Conservation (phyloP, 108 stramenopile species). For the Stephanodiscus minutulus region DNA sequence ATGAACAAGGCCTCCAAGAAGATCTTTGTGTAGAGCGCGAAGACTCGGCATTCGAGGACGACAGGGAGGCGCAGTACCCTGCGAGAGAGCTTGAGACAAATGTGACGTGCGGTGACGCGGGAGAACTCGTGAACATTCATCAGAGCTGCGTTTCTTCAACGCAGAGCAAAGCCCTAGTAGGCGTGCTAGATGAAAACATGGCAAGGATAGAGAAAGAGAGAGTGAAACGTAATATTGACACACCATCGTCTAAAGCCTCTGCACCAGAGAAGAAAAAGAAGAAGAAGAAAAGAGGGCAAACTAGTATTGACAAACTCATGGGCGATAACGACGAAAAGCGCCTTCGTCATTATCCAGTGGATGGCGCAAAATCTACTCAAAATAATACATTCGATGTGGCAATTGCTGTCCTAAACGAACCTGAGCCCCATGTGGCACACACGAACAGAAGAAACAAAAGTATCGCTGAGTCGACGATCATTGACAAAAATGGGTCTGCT, state of each 20-base stretch:
- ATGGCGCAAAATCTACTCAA: constrained; percentile 1
- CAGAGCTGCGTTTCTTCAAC: background rate
- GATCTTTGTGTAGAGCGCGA: constrained; percentile 1
- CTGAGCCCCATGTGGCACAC: background rate
- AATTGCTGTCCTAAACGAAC: background rate
- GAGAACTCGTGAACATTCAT: constrained; percentile 22
- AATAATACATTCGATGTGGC: too few relatives aligned
- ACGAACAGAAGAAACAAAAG: background rate
- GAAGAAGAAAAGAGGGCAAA: constrained; percentile 14
- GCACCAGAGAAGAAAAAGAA: constrained; percentile 9
- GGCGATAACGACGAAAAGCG: background rate
- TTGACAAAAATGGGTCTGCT: background rate
- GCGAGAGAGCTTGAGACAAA: background rate
- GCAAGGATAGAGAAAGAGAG: constrained; percentile 15
- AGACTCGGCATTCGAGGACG: background rate
- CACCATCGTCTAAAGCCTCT: background rate
- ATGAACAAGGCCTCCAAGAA: constrained; percentile 3
- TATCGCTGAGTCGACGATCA: background rate
- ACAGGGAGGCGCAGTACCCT: background rate
- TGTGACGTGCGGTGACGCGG: constrained; percentile 13
- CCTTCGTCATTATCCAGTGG: background rate
- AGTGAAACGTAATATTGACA: background rate
- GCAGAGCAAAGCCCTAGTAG: background rate
- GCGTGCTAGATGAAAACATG: constrained; percentile 23
- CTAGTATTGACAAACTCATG: background rate